Percentiles rank a stretch among this genome's conserved stretches.
Evolutionary conservation across 192 early-diverging fungal species (phyloP).

Genomic region (Coemansia reversa): DNA sequence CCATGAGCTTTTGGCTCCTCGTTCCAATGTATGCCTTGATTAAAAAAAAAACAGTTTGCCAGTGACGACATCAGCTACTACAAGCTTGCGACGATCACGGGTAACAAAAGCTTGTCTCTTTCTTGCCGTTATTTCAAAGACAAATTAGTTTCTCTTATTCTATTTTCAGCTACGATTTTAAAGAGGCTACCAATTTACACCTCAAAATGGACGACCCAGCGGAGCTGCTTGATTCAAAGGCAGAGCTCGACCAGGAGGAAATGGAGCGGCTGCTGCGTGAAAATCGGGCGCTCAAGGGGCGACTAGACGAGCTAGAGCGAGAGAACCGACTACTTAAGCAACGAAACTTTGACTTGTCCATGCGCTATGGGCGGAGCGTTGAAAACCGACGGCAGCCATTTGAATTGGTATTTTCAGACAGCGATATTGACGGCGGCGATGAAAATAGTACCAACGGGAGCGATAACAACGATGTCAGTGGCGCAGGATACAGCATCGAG

Average conservation of each 20-base stretch:
- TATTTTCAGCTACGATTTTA: neutral
- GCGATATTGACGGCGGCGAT: conserved; percentile 21
- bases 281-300: conserved; percentile 41
- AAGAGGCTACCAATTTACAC: neutral
- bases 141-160: conserved; percentile 1
- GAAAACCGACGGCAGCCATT: conserved; percentile 52
- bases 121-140: neutral
- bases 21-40: neutral
- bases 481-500: conserved; percentile 43
- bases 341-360: conserved; percentile 54
- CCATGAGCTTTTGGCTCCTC: neutral
- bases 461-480: conserved; percentile 41
- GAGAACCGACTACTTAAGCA: conserved; percentile 55
- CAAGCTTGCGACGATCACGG: neutral
- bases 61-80: neutral
- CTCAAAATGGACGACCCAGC: conserved; percentile 37
- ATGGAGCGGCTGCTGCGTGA: conserved; percentile 49
- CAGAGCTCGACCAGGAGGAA: conserved; percentile 56
- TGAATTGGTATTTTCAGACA: conserved; percentile 47
- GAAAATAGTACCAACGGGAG: conserved; percentile 19
- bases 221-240: conserved; percentile 46
- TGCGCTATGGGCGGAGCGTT: conserved; percentile 48
- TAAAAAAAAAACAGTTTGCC: neutral
- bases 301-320: conserved; percentile 54
- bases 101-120: neutral